Percentiles rank a stretch among this genome's conserved stretches.
Evolutionary conservation across 352 stramenopile genomes (phyloP).

Genomic region (Globisporangium solare): DNA sequence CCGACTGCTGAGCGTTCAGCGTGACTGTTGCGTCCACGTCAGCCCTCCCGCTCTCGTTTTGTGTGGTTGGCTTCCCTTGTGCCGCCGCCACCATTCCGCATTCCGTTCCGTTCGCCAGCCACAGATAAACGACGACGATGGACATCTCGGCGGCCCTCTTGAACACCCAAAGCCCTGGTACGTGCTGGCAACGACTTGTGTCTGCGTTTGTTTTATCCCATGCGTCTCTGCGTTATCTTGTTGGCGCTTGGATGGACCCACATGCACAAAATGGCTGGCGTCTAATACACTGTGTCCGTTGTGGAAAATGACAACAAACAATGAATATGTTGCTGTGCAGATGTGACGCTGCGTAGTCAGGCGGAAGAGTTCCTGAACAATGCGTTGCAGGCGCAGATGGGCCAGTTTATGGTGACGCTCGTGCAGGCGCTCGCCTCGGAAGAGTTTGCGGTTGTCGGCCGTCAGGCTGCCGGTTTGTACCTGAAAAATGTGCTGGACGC

Average conservation of each 20-base stretch:
- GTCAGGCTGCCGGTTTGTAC: conserved; percentile 78
- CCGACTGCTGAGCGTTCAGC: too few species aligned
- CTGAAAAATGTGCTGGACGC: conserved; percentile 86
- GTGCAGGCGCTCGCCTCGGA: conserved; percentile 72
- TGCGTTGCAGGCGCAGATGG: conserved; percentile 75
- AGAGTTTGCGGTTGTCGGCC: conserved; percentile 72
- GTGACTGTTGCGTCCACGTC: too few species aligned
- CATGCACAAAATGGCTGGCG: too few species aligned
- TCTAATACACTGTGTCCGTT: too few species aligned
- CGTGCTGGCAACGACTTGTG: conserved; percentile 4
- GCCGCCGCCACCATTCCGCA: too few species aligned
- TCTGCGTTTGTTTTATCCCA: not conserved
- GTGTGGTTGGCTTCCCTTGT: too few species aligned
- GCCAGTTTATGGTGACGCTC: conserved; percentile 81
- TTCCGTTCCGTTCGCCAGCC: too few species aligned
- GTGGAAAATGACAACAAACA: too few species aligned
- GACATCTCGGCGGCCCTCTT: conserved; percentile 78
- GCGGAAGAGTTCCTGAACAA: conserved; percentile 82
- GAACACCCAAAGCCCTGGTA: conserved; percentile 76
- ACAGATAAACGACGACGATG: conserved; percentile 25
- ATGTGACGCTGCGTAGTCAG: conserved; percentile 70
- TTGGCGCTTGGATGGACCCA: too few species aligned
- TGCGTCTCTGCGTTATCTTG: conserved; percentile 1
- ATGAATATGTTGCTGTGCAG: conserved; percentile 16
- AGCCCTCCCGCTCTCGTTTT: too few species aligned